These are phyloP conservation scores for Yamadazyma buinensis DNA, from an alignment of 1,139 yeast species.

Conservation along the genomic window DNA sequence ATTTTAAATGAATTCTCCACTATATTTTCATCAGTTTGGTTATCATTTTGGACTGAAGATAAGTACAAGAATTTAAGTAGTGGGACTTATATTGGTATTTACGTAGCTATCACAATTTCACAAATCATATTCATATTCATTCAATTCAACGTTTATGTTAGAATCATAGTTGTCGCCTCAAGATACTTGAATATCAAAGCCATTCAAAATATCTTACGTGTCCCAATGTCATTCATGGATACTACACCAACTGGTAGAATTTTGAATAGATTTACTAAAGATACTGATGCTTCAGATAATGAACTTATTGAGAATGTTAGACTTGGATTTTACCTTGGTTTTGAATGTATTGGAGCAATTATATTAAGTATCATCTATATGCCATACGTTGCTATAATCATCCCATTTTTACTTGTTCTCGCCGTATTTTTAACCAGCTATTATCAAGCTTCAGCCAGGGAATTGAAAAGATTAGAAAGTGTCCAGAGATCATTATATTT, in stretches of 20 bases:
- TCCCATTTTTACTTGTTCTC: conserved; percentile 40
- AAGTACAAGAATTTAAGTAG: conserved; percentile 46
- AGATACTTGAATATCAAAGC: conserved; percentile 29
- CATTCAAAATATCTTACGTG: conserved; percentile 21
- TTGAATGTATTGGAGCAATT: conserved; percentile 59
- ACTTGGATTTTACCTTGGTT: conserved; percentile 45
- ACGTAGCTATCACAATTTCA: conserved; percentile 52
- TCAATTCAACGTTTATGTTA: conserved; percentile 47
- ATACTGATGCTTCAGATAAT: conserved; percentile 79
- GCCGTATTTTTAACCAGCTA: conserved; percentile 54
- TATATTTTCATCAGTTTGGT: conserved; percentile 74
- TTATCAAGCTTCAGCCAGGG: conserved; percentile 45
- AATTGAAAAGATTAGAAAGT: conserved; percentile 41
- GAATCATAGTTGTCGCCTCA: conserved; percentile 49
- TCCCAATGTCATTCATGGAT: conserved; percentile 60
- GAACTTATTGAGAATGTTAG: conserved; percentile 62
- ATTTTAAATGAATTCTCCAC: conserved; percentile 51
- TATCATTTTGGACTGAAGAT: conserved; percentile 74
- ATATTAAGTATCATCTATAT: conserved; percentile 64
- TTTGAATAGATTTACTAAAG: conserved; percentile 66
- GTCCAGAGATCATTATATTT: conserved; percentile 33
- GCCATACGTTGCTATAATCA: conserved; percentile 50
- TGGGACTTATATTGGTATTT: conserved; percentile 69
- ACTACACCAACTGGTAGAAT: conserved; percentile 62
- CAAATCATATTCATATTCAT: conserved; percentile 32